Evolutionary conservation across 805 yeast species (phyloP), one percentile per base, ranked within the genome.

Genomic region (Trichomonascus vanleenenianus): DNA sequence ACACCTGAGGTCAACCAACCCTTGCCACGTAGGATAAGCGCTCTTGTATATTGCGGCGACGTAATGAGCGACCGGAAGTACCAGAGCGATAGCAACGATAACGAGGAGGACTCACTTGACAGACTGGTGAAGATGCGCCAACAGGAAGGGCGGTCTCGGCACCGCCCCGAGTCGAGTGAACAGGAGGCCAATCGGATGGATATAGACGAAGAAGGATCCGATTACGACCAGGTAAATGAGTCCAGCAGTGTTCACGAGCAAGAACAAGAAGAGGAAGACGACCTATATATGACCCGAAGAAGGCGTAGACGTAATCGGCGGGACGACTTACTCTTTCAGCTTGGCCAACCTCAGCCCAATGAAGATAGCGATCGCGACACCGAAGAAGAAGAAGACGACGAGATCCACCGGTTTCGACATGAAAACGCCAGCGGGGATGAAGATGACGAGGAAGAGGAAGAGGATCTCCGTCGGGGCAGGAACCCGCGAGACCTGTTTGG

Each of bases 391-490:
- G 40, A 42, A 36, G 25, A 49, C 39, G 49, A 47, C 3, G 56
- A 49, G 12, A 55, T 49, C 15, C 47, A 48, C 14, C 52, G 44
- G 9, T 53, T 43, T 3, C 46, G 43, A 3, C 51, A 43, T 2
- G 54, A 43, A 3, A 53, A 48, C n/a, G 57, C 50, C 7, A 43
- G 38, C 11, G 44, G 43, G 2, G 56, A 47, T 9, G 56, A 19
- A 3, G 50, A 51, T 15, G 52, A 53, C 27, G 58, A 44, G 15
- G 52, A 54, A 4, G 56, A 55, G 22, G 63, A 58, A 5, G 65
- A 55, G 7, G 59, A 53, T 3, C 64, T 47, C 42, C 19, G 46
- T 42, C 22, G 45, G 48, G 20, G 40, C 39, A 5, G 43, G 45
- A 36, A 48, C 36, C 36, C 53, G n/a, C 31, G 51, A 42, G 44